Percentiles rank a stretch among this genome's conserved stretches.
Conservation (phyloP, 371 early-diverging fungal genomes). For the Lichtheimia hyalospora region DNA sequence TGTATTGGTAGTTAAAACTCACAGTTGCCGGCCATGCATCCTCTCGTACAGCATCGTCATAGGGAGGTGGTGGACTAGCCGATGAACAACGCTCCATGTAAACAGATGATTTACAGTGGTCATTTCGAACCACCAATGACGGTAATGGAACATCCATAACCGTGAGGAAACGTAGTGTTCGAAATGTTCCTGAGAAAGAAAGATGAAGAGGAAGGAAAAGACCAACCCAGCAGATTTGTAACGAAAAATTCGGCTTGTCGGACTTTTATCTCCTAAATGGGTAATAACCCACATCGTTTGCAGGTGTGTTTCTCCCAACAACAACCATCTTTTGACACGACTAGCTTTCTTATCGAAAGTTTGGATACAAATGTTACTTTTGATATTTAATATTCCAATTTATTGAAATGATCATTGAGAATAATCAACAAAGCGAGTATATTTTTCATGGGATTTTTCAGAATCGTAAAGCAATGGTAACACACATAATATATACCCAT, state of each 20-base stretch:
- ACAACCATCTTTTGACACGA: too few species aligned
- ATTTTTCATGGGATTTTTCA: too few species aligned
- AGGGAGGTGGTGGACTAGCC: slow-evolving; percentile 3
- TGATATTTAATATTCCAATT: too few species aligned
- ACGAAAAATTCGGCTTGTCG: neutral
- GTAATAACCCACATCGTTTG: neutral
- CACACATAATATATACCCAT: too few species aligned
- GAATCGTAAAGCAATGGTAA: too few species aligned
- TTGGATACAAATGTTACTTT: too few species aligned
- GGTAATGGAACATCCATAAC: slow-evolving; percentile 2
- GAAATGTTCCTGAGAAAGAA: neutral
- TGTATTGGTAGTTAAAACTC: neutral
- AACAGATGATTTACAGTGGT: neutral
- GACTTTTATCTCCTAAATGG: neutral
- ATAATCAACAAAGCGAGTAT: too few species aligned
- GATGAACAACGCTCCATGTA: slow-evolving; percentile 1
- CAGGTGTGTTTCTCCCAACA: neutral
- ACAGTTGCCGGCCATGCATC: neutral
- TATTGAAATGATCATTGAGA: too few species aligned
- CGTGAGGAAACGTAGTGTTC: neutral
- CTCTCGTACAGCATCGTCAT: slow-evolving; percentile 2
- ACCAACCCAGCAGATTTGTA: neutral
- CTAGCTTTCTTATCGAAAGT: too few species aligned
- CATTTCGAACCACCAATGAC: neutral
- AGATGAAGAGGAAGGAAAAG: neutral